phyloP scores from a whole-genome alignment of 106 monocot genomes.

The Iris macrosiphon region DNA sequence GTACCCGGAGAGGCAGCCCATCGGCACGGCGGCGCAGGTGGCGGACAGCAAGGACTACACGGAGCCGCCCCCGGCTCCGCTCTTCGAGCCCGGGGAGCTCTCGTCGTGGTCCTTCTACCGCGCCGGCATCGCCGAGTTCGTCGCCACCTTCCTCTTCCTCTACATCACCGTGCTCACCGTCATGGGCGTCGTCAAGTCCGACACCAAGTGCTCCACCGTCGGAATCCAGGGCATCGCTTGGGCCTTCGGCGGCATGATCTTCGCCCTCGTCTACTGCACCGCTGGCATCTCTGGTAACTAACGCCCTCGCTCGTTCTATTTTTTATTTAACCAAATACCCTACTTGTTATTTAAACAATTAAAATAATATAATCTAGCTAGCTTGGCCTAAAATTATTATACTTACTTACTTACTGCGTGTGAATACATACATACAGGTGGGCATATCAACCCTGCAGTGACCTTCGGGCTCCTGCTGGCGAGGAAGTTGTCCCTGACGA shows the following conservation, averaged over 20 bases:
- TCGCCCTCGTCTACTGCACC: constrained; percentile 53
- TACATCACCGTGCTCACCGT: constrained; percentile 50
- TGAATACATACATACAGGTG: constrained; percentile 13
- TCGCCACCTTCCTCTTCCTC: constrained; percentile 53
- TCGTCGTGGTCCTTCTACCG: constrained; percentile 30
- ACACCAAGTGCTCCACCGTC: constrained; percentile 26
- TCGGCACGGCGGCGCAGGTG: constrained; percentile 5
- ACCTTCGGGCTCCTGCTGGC: constrained; percentile 43
- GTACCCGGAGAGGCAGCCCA: constrained; percentile 15
- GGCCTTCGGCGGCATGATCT: constrained; percentile 59
- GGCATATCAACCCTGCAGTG: constrained; percentile 49
- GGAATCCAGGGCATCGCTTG: constrained; percentile 45
- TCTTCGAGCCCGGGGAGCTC: constrained; percentile 17
- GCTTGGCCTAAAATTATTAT: neutral
- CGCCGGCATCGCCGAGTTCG: constrained; percentile 50
- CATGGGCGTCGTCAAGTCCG: constrained; percentile 26
- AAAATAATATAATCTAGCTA: neutral
- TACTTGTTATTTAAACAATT: neutral
- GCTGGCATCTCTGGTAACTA: constrained; percentile 43
- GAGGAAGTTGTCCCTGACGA: constrained; percentile 33
- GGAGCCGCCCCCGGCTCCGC: constrained; percentile 11
- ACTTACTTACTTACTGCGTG: neutral
- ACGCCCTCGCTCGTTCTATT: neutral
- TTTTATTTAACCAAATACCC: neutral
- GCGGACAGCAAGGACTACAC: constrained; percentile 9